These are phyloP conservation scores for Musa troglodytarum DNA, from an alignment of 176 grass and related monocot genomes.

Conservation along the genomic window DNA sequence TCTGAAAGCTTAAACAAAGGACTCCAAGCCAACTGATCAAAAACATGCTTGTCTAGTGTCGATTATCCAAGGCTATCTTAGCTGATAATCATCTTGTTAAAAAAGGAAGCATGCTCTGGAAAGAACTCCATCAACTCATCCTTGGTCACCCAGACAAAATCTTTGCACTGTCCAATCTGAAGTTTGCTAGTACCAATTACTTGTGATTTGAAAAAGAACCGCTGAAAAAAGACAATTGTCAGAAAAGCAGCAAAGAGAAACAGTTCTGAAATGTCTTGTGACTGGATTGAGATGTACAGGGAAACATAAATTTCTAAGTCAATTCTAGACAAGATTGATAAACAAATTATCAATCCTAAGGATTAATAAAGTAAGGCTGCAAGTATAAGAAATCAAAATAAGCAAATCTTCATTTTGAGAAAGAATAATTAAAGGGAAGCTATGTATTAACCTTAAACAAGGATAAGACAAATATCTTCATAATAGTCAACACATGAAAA, in stretches of 20 bases:
- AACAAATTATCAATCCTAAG: too few relatives aligned
- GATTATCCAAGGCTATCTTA: not conserved
- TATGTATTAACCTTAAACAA: not conserved
- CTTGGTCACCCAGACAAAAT: constrained; percentile 87
- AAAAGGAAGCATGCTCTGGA: constrained; percentile 49
- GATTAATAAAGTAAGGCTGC: too few relatives aligned
- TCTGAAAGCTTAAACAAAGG: not conserved
- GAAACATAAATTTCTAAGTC: too few relatives aligned
- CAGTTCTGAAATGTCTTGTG: not conserved
- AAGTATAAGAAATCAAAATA: too few relatives aligned
- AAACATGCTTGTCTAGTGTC: not conserved
- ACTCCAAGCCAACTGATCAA: not conserved
- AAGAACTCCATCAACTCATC: constrained; percentile 76
- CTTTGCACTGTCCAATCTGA: constrained; percentile 55
- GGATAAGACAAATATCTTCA: not conserved
- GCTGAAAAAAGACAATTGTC: constrained; percentile 25
- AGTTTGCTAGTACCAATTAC: constrained; percentile 49
- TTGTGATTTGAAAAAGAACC: constrained; percentile 99
- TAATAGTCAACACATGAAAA: not conserved
- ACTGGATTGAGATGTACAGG: too few relatives aligned
- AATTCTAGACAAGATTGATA: not conserved
- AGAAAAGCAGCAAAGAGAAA: not conserved
- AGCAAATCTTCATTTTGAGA: too few relatives aligned
- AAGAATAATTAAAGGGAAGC: too few relatives aligned
- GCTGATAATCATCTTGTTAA: constrained; percentile 83